Evolutionary conservation across 305 asterid genomes (phyloP).

Genomic region (Striga hermonthica): DNA sequence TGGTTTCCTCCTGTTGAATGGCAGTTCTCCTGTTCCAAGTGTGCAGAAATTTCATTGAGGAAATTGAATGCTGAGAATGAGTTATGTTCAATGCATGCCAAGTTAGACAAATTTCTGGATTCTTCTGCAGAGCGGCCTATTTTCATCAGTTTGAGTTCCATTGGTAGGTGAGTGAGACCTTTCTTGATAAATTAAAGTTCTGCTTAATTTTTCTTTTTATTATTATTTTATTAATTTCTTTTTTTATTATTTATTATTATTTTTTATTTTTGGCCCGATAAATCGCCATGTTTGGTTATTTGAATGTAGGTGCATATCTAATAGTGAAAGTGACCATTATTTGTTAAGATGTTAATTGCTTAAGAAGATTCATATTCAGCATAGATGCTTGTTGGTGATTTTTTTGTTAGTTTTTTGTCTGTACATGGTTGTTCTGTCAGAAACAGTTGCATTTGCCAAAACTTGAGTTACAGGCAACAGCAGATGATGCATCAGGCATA

Average conservation of each 20-base stretch:
- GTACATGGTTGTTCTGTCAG: constrained; percentile 5
- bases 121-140: constrained; percentile 53
- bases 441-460: constrained; percentile 8
- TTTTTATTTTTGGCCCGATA: no score
- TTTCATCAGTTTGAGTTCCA: constrained; percentile 81
- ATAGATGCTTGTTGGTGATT: constrained; percentile 6
- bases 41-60: constrained; percentile 57
- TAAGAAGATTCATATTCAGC: not conserved
- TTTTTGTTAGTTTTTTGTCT: not conserved
- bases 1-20: constrained; percentile 85
- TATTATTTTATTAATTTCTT: constrained; percentile 8
- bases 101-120: constrained; percentile 51
- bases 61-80: constrained; percentile 38
- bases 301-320: constrained; percentile 11
- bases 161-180: constrained; percentile 67
- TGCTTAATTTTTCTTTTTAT: not conserved
- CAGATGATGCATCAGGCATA: constrained; percentile 14
- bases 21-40: constrained; percentile 78
- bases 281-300: no score
- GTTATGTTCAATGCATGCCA: constrained; percentile 59
- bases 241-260: not conserved
- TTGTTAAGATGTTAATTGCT: not conserved
- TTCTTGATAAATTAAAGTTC: constrained; percentile 8
- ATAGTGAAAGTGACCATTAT: constrained; percentile 1
- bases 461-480: constrained; percentile 1